phyloP scores from a whole-genome alignment of 257 asterid species.

The Anisodus tanguticus region DNA sequence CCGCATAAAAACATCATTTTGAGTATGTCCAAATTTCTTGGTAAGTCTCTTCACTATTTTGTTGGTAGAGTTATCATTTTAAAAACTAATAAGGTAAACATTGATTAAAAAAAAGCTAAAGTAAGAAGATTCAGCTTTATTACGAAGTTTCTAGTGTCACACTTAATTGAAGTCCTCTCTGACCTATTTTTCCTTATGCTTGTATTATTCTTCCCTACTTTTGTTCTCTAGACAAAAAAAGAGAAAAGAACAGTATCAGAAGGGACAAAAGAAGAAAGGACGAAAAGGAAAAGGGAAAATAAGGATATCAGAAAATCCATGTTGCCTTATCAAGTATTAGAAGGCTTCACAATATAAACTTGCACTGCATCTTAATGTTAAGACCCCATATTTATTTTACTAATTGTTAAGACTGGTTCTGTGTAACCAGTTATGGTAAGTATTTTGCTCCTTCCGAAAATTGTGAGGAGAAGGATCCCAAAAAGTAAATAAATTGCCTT shows the following conservation, averaged over 20 bases:
- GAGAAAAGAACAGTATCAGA: slow-evolving; percentile 12
- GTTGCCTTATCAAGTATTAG: slow-evolving; percentile 13
- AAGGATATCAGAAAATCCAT: not conserved
- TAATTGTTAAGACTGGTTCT: not conserved
- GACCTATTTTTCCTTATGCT: not conserved
- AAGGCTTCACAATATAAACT: not conserved
- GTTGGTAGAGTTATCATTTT: not conserved
- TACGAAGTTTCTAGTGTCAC: not conserved
- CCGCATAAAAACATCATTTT: not conserved
- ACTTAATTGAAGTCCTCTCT: slow-evolving; percentile 1
- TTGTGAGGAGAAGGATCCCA: not conserved
- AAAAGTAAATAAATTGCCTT: not conserved
- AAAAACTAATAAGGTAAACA: not conserved
- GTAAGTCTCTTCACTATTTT: not conserved
- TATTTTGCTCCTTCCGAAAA: not conserved
- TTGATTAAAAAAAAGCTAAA: not conserved
- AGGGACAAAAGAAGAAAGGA: slow-evolving; percentile 9
- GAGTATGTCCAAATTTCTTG: not conserved
- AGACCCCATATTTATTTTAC: slow-evolving; percentile 20
- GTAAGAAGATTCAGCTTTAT: slow-evolving; percentile 7
- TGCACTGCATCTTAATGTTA: not conserved
- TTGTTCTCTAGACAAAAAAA: slow-evolving; percentile 23
- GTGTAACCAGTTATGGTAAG: not conserved
- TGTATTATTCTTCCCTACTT: not conserved
- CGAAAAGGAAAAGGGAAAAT: not conserved